These are phyloP conservation scores for Pyricularia grisea DNA, from an alignment of 2,329 filamentous ascomycete genomes.

Conservation along the genomic window DNA sequence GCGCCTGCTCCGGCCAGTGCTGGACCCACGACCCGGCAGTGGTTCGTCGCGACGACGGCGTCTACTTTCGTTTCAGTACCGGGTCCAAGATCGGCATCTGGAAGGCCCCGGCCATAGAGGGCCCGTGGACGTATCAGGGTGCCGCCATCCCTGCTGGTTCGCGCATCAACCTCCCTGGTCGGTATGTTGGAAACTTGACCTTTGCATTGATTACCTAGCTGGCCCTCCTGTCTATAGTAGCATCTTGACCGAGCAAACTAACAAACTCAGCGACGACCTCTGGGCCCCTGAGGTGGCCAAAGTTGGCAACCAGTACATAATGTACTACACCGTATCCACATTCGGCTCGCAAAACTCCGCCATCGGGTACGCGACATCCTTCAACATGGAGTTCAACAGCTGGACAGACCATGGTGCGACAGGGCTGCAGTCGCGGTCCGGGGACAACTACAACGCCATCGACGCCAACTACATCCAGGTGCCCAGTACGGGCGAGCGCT, in stretches of 20 bases:
- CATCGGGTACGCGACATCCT: constrained; percentile 43
- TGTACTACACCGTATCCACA: constrained; percentile 55
- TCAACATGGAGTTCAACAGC: constrained; percentile 40
- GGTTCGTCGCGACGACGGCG: constrained; percentile 27
- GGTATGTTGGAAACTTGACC: not conserved
- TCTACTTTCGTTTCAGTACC: constrained; percentile 33
- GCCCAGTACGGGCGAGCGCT: constrained; percentile 26
- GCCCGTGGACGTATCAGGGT: constrained; percentile 31
- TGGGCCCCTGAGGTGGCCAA: constrained; percentile 53
- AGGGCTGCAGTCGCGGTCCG: constrained; percentile 34
- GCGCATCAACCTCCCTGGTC: constrained; percentile 24
- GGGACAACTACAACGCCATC: constrained; percentile 48
- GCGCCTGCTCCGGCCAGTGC: constrained; percentile 14
- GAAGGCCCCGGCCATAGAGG: constrained; percentile 24
- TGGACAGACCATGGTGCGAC: constrained; percentile 52
- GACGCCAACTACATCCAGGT: constrained; percentile 45
- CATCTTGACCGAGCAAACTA: too few relatives aligned
- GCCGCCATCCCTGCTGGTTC: constrained; percentile 25
- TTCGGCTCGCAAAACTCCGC: constrained; percentile 51
- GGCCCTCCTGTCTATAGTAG: too few relatives aligned
- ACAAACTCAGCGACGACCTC: not conserved
- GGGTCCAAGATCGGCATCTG: constrained; percentile 28
- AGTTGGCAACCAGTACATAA: constrained; percentile 48
- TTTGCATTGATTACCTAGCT: too few relatives aligned
- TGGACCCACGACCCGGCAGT: constrained; percentile 26